Evolutionary conservation across 2,329 filamentous ascomycete species (phyloP).

Genomic region (Pseudopyricularia cyperi): DNA sequence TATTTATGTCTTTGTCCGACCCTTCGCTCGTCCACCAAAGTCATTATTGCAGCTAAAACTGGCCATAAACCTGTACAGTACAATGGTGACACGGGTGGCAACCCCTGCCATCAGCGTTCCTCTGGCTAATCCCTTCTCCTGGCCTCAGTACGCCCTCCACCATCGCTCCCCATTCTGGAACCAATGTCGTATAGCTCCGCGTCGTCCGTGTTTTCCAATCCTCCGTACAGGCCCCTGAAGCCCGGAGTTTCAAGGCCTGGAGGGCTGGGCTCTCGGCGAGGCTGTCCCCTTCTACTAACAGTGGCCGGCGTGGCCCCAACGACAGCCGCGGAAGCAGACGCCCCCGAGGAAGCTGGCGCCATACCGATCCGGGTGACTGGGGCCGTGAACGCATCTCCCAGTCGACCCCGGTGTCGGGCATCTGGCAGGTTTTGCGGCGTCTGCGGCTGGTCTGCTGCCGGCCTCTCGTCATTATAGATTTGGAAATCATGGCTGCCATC

Average conservation of each 20-base stretch:
- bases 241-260: slow-evolving; percentile 26
- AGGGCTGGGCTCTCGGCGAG: slow-evolving; percentile 19
- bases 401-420: slow-evolving; percentile 29
- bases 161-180: slow-evolving; percentile 3
- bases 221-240: slow-evolving; percentile 32
- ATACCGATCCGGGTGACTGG: slow-evolving; percentile 14
- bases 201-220: slow-evolving; percentile 33
- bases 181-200: slow-evolving; percentile 19
- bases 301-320: slow-evolving; percentile 8
- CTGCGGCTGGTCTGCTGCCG: slow-evolving; percentile 31
- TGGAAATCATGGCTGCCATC: slow-evolving; percentile 12
- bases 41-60: background rate
- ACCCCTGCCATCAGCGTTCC: background rate
- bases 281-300: slow-evolving; percentile 6
- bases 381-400: slow-evolving; percentile 29
- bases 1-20: background rate
- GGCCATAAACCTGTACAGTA: background rate
- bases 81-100: background rate
- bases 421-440: slow-evolving; percentile 36
- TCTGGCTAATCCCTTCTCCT: background rate
- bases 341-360: background rate
- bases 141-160: background rate
- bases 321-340: background rate
- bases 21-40: background rate
- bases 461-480: slow-evolving; percentile 33